Conservation (phyloP, 805 yeast genomes). For the Saturnispora serradocipensis region DNA sequence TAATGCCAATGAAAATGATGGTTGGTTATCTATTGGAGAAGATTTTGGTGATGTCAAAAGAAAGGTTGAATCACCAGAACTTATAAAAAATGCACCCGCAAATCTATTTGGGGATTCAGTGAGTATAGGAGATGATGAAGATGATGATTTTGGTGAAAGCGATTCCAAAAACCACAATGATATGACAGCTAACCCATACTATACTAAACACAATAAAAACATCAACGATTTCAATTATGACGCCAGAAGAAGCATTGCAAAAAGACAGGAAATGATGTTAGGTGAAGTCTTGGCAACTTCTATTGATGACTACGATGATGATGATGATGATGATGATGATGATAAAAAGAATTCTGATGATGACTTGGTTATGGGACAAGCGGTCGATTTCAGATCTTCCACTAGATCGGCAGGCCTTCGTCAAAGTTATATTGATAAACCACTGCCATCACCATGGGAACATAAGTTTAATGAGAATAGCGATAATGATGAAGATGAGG, state of each 20-base stretch:
- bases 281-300: not conserved
- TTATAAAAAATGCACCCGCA: constrained; percentile 12
- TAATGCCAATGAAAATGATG: not conserved
- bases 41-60: constrained; percentile 8
- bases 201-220: not conserved
- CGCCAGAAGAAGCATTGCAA: constrained; percentile 9
- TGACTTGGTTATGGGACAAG: constrained; percentile 19
- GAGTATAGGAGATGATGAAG: constrained; percentile 21
- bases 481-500: not conserved
- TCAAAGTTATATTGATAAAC: constrained; percentile 9
- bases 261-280: constrained; percentile 10
- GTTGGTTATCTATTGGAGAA: constrained; percentile 6
- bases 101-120: constrained; percentile 24
- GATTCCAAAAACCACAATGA: not conserved
- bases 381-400: constrained; percentile 18
- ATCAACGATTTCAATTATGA: not conserved
- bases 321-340: constrained; percentile 7
- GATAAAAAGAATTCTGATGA: constrained; percentile 10
- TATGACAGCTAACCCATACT: not conserved
- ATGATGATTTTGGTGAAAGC: constrained; percentile 1
- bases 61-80: constrained; percentile 17
- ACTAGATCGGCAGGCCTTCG: constrained; percentile 7
- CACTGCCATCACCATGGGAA: not conserved
- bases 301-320: constrained; percentile 7
- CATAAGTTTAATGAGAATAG: not conserved